These are phyloP conservation scores for Alisma plantagoaquatica DNA, from an alignment of 106 monocot genomes.

Conservation along the genomic window DNA sequence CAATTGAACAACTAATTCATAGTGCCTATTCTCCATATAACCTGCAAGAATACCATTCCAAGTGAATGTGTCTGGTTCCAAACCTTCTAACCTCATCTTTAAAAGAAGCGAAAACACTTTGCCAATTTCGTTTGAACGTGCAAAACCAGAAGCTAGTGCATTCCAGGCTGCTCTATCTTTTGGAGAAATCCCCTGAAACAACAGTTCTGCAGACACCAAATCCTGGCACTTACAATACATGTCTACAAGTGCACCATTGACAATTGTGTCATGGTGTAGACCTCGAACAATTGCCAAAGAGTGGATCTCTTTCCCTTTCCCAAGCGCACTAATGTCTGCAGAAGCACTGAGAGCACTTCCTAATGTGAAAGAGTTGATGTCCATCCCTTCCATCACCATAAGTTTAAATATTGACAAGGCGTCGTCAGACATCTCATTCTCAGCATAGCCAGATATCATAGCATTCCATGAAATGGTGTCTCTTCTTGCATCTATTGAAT, in stretches of 20 bases:
- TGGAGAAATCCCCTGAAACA: conserved; percentile 11
- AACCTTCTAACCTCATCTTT: conserved; percentile 23
- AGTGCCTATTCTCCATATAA: conserved; percentile 24
- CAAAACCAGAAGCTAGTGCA: conserved; percentile 27
- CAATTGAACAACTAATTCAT: conserved; percentile 17
- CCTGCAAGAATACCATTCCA: conserved; percentile 44
- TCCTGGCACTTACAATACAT: conserved; percentile 33
- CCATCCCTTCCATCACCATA: conserved; percentile 33
- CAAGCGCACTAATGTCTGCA: conserved; percentile 17
- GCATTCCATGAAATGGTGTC: conserved; percentile 43
- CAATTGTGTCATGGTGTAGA: conserved; percentile 21
- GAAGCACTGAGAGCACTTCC: conserved; percentile 27
- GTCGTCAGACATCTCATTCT: conserved; percentile 17
- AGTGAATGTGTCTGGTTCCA: conserved; percentile 29
- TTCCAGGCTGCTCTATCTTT: conserved; percentile 36
- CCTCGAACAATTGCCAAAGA: conserved; percentile 26
- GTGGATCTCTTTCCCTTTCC: conserved; percentile 40
- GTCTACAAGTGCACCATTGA: conserved; percentile 32
- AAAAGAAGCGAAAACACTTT: conserved; percentile 14
- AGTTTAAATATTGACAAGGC: conserved; percentile 23
- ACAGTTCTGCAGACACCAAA: conserved; percentile 18
- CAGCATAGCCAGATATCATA: conserved; percentile 40
- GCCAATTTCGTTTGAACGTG: conserved; percentile 18
- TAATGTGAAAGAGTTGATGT: conserved; percentile 31
- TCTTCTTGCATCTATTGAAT: conserved; percentile 21